These are phyloP conservation scores for Ramaria sp. DNA, from an alignment of 768 basidiomycete genomes.

Conservation along the genomic window DNA sequence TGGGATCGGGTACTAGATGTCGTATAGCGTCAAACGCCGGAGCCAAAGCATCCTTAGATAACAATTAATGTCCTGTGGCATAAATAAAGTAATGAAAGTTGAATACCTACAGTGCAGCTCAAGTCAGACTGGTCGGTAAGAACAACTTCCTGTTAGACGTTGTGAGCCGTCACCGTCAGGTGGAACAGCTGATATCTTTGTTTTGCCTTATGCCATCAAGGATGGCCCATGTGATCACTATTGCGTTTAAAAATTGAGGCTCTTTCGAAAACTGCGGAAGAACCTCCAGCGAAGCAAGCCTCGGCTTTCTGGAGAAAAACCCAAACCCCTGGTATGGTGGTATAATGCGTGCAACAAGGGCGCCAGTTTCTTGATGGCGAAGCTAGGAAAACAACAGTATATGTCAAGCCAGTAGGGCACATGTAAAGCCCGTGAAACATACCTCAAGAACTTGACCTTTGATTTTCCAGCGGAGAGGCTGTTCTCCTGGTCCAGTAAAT, in stretches of 20 bases:
- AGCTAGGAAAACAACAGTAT: not conserved
- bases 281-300: not conserved
- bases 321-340: not conserved
- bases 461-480: slow-evolving; percentile 2
- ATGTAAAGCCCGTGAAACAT: not conserved
- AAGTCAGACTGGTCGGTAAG: no score
- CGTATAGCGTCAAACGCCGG: no score
- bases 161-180: not conserved
- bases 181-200: not conserved
- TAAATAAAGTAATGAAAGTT: no score
- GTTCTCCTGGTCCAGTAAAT: not conserved
- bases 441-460: not conserved
- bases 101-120: no score
- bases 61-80: no score
- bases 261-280: slow-evolving; percentile 1
- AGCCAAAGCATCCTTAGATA: no score
- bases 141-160: no score
- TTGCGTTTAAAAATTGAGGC: not conserved
- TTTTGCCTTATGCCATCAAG: not conserved
- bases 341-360: not conserved
- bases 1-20: no score
- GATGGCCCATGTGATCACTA: slow-evolving; percentile 4
- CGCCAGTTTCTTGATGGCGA: not conserved
- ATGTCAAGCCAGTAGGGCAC: not conserved
- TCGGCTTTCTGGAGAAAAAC: not conserved